Base-by-base conservation (phyloP, 768 basidiomycete species). In the Boletus rex-veris region DNA sequence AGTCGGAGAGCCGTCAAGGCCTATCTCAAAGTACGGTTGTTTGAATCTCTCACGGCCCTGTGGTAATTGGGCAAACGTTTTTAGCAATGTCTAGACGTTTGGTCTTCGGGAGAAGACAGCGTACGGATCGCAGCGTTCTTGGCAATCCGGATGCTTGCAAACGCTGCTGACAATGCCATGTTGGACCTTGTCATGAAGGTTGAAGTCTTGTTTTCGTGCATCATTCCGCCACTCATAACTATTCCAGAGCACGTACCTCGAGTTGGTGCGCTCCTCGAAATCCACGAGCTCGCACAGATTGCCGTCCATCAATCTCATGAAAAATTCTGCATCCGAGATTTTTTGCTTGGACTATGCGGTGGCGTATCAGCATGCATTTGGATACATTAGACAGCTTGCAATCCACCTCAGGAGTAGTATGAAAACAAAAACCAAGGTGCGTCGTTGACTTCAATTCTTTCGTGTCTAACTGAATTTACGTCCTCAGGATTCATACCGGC, bases 231-330 rank as follows among this genome's bases (percentile, higher is more conserved):
- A 36, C 48, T 61, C 3, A 60, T 15, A 14, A 1, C 21, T 28
- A 12, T 40, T 38, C 19, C 55, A 96, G 92, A 89, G 86, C 58
- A 85, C 85, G n/a, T 99, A 99, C 73, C 78, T 90, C 41, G 81
- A 90, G 15, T 76, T 99, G 28, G 82, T 98, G 44, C 86, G 91
- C 28, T 86, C 84, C 7, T 85, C 86, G 43, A 92, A 93, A 66
- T 82, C 86, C 11, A 97, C 93, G n/a, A 90, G 79, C 45, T 77
- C 83, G 3, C 85, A 96, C 71, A 92, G 89, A 4, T 75, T 98
- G 9, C 94, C 96, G 19, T 84, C 90, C 3, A 89, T 98, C 71
- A 96, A 90, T 63, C 74, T 98, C 41, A 96, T 98, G 92, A 99
- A 99, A 72, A 97, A 98, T 69, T 91, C 94, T 7, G 96, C 95